Base-by-base conservation (phyloP, 805 yeast species). In the Candida koratica region DNA sequence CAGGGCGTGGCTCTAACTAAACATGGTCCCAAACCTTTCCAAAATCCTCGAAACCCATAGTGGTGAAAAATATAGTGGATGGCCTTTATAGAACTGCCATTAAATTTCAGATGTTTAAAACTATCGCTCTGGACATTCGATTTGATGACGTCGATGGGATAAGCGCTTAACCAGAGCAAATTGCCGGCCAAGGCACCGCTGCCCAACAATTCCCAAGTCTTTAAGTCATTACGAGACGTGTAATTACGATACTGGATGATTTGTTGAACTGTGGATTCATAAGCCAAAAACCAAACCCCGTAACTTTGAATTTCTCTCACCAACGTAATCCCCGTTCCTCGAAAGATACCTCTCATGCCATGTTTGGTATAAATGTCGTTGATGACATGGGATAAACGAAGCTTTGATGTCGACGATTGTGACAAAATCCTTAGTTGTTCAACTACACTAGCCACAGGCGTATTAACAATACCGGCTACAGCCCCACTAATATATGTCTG, bases 281-380 rank as follows among this genome's bases (percentile, higher is more conserved):
- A 81, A 1, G 84, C 66, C 40, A 78, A 57, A 47, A 81, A 81
- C 88, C 88, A 81, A 11, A 79, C 75, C 5, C 88, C 88, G 49
- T 81, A 81, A 0, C 86, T 84, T 53, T 80, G 86, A n/a, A 71
- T 58, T 48, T 80, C 86, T 40, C 86, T 61, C 9, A 73, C 28
- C 1, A 75, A 47, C 0, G 86, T 80, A 38, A 80, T 69, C 3
- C 60, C 46, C 12, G 63, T 56, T 0, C 86, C 86, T 37, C 86
- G 58, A 46, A 65, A 77, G 4, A 80, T 44, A 1, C 83, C 84
- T 12, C 53, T 37, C 14, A 61, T n/a, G 4, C 86, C 85, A 16
- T 67, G 48, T 1, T 52, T 35, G 4, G 42, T 27, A 42, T 64
- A 59, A 9, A 79, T 77, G 36, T 63, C 54, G 25, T 51, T 47